phyloP scores from a whole-genome alignment of 768 basidiomycete species.

The Boletus sp. region DNA sequence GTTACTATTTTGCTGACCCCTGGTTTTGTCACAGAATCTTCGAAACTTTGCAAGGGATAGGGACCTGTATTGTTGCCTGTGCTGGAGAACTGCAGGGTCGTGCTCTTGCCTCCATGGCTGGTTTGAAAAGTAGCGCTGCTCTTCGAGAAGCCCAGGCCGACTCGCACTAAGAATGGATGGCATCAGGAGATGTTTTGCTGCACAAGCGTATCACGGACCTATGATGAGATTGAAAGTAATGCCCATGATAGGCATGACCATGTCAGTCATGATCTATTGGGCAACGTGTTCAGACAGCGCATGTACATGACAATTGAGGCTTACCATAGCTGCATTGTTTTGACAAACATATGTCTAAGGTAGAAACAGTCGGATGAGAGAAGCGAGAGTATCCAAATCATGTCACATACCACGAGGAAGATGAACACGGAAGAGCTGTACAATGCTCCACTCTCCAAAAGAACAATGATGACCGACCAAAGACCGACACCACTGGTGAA shows the following conservation, averaged over 20 bases:
- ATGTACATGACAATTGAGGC: not conserved
- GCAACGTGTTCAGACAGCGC: not conserved
- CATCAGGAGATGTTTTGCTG: not conserved
- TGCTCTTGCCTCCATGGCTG: no score
- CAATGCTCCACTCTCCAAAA: slow-evolving; percentile 10
- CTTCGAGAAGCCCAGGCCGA: not conserved
- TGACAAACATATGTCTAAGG: slow-evolving; percentile 2
- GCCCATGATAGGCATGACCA: slow-evolving; percentile 8
- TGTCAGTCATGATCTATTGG: slow-evolving; percentile 6
- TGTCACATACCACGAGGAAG: slow-evolving; percentile 2
- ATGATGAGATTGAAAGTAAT: slow-evolving; percentile 10
- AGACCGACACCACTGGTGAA: not conserved
- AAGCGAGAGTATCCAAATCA: not conserved
- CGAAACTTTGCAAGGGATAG: no score
- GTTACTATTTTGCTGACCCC: no score
- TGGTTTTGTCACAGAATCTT: no score
- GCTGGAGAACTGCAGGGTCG: no score
- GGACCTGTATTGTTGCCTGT: no score
- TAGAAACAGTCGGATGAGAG: not conserved
- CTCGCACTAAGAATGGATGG: not conserved
- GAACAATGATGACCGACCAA: slow-evolving; percentile 2
- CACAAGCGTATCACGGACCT: not conserved
- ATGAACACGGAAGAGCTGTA: slow-evolving; percentile 6
- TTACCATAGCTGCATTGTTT: slow-evolving; percentile 4
- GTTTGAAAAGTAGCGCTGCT: not conserved